Evolutionary conservation across 2,329 filamentous ascomycete genomes (phyloP), one percentile per base, ranked within the genome.

Genomic region (Aspergillus fijiensis): DNA sequence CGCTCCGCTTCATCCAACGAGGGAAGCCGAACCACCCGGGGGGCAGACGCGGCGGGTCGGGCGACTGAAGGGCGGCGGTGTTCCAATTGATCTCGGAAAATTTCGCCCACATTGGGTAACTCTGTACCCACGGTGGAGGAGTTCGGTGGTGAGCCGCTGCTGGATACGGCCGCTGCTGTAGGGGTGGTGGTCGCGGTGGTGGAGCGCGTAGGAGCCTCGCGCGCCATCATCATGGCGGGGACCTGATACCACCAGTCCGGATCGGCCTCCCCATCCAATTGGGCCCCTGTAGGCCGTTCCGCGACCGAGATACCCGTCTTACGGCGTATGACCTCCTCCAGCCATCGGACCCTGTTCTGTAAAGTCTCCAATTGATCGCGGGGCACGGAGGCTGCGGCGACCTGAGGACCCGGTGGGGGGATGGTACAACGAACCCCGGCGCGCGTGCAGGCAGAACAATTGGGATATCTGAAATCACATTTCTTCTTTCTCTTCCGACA

Each of bases 401-500:
- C 69, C 59, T 75, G 73, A 11, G 74, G 72, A 4, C 74, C 74
- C 10, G 73, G 74, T 1, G 74, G 73, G 19, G 74, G 73, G 27
- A 77, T 73, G 33, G 74, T 76, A 59, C 74, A 77, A 50, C 74
- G 74, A 25, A 77, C 74, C n/a, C 74, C 74, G 42, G 74, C 74
- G 51, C 74, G 73, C 14, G 72, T 74, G 56, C 74, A 77, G 19
- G 74, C 74, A 29, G 73, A 75, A 56, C 74, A 77, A 60, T 77
- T 77, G 31, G 74, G 74, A 53, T 77, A 77, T 48, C 73, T 73
- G 54, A 77, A 77, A 60, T 77, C 74, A 61, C 74, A 77, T 70
- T 77, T 77, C 65, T 77, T 77, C 65, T 77, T 77, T 7, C 74
- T 66, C 59, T 75, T 76, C 59, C 74, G 72, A 69, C 74, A 77